Percentiles rank a stretch among this genome's conserved stretches.
Conservation (phyloP, 345 rosid species). For the Salix udensis region DNA sequence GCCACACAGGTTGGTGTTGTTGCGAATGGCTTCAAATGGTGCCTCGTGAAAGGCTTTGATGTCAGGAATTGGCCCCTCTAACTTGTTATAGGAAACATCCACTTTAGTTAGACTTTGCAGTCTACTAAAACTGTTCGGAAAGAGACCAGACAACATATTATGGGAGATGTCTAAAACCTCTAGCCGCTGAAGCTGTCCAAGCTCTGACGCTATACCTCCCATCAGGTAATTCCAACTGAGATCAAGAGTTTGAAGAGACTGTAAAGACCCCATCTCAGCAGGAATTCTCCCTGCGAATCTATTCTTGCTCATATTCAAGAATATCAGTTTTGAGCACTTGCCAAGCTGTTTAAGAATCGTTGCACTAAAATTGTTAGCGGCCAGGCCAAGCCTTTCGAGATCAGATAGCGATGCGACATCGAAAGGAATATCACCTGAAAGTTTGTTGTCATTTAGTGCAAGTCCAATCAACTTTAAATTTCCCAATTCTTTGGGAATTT, state of each 20-base stretch:
- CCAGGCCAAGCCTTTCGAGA: background rate
- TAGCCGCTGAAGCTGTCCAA: too few species aligned
- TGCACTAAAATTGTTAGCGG: background rate
- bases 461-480: too few species aligned
- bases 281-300: background rate
- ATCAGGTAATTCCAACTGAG: too few species aligned
- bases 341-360: background rate
- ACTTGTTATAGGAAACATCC: conserved; percentile 15
- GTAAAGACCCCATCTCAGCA: background rate
- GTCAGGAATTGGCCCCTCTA: conserved; percentile 15
- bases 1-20: background rate
- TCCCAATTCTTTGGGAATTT: too few species aligned
- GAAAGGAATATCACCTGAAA: too few species aligned
- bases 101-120: conserved; percentile 3
- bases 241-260: background rate
- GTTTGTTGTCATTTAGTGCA: too few species aligned
- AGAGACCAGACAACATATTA: background rate
- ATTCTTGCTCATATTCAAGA: conserved; percentile 4
- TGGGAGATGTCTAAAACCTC: too few species aligned
- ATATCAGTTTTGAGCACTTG: background rate
- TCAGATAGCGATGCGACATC: background rate
- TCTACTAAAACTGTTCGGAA: background rate
- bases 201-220: too few species aligned
- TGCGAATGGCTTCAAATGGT: conserved; percentile 8
- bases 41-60: conserved; percentile 14